Evolutionary conservation across 108 stramenopile species (phyloP), one percentile per base, ranked within the genome.

Genomic region (Mediolabrus comicus): DNA sequence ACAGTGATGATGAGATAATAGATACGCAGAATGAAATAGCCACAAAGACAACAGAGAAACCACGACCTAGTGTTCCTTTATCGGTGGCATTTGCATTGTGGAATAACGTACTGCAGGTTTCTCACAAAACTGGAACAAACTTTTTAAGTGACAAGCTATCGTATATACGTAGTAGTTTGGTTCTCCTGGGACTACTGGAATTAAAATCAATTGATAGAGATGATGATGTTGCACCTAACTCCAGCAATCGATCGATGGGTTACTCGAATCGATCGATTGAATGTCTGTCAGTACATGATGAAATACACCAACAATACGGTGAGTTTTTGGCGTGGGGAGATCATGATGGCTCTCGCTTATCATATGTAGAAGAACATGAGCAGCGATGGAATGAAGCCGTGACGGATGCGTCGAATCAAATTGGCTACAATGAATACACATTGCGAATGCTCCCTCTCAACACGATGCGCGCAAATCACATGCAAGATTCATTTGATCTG

Each of bases 291-390:
- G 66, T 83, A 12, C 73, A 74, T 32, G 71, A 83, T 29, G 61
- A 79, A 14, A 83, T 83, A 35, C 77, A 83, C 49, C 69, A 79
- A 62, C 76, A 83, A 66, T 83, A 79, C 35, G 82, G 82, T 11
- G 74, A 79, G 32, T 79, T 74, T 51, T 51, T 79, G 4, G 72
- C 77, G 17, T 70, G 64, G 65, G 65, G 65, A 27, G 35, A 62
- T 22, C 69, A 72, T 12, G 36, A 73, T 30, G 52, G 43, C 24
- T 36, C 53, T 0, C 61, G 33, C 31, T 33, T 13, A 70, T 67
- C 68, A 2, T 33, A 39, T n/a, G 49, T 83, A 22, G 74, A 71
- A 65, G 13, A 0, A 16, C 19, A 73, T 35, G 52, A 49, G 14
- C 56, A 59, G 69, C 49, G 53, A 43, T 83, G 78, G 78, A 75